These are phyloP conservation scores for Apophysomyces trapeziformis DNA, from an alignment of 371 early-diverging fungal genomes.

Conservation along the genomic window DNA sequence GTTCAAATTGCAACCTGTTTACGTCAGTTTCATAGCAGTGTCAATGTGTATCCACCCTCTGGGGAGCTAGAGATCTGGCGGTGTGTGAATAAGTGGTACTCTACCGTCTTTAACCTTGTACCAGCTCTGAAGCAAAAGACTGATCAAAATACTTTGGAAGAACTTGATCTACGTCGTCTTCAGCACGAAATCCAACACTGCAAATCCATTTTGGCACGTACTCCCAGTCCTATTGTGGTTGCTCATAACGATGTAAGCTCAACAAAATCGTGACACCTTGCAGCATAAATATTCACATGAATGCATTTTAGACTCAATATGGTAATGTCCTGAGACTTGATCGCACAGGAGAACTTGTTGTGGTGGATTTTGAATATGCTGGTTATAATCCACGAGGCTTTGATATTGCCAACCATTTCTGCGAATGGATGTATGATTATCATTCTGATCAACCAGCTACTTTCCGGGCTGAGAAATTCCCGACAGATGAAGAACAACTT, in stretches of 20 bases:
- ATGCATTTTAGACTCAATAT: slow-evolving; percentile 67
- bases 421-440: slow-evolving; percentile 90
- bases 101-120: slow-evolving; percentile 12
- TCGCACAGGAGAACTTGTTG: slow-evolving; percentile 62
- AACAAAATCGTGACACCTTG: not conserved
- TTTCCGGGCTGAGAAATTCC: slow-evolving; percentile 53
- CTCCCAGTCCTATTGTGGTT: slow-evolving; percentile 66
- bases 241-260: slow-evolving; percentile 54
- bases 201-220: slow-evolving; percentile 27
- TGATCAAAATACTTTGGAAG: slow-evolving; percentile 27
- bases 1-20: slow-evolving; percentile 74
- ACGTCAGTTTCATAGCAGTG: slow-evolving; percentile 76
- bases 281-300: not conserved
- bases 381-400: slow-evolving; percentile 84
- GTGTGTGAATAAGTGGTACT: slow-evolving; percentile 53
- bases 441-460: slow-evolving; percentile 61
- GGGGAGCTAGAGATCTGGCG: slow-evolving; percentile 64
- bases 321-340: slow-evolving; percentile 75
- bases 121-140: slow-evolving; percentile 23
- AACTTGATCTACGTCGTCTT: slow-evolving; percentile 41
- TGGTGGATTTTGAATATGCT: slow-evolving; percentile 88
- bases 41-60: slow-evolving; percentile 61
- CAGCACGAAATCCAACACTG: slow-evolving; percentile 48
- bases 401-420: slow-evolving; percentile 91
- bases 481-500: slow-evolving; percentile 58